Evolutionary conservation across 2,329 filamentous ascomycete species (phyloP).

Genomic region (Claviceps pazoutovae): DNA sequence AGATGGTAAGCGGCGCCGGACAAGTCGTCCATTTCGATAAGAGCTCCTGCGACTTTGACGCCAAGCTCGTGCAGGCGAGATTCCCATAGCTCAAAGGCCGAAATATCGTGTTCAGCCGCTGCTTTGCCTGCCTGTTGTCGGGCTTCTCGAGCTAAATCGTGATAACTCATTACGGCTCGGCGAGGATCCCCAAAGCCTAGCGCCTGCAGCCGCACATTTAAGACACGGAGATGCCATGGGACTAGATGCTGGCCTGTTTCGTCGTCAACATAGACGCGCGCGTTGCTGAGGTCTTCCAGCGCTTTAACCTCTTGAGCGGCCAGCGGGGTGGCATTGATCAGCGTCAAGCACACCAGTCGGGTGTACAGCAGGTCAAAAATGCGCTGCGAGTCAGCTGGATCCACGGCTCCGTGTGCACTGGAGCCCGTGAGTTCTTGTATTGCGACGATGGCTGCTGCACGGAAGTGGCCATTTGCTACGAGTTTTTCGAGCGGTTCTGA

Average conservation of each 20-base stretch:
- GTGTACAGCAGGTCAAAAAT: constrained; percentile 73
- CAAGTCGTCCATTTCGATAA: constrained; percentile 80
- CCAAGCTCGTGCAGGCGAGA: constrained; percentile 62
- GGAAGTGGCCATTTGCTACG: constrained; percentile 61
- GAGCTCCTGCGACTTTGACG: constrained; percentile 46
- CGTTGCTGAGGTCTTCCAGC: constrained; percentile 46
- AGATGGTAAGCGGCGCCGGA: constrained; percentile 67
- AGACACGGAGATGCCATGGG: constrained; percentile 74
- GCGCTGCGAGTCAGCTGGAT: constrained; percentile 42
- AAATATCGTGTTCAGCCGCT: constrained; percentile 29
- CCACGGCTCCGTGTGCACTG: constrained; percentile 26
- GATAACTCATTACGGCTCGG: constrained; percentile 77
- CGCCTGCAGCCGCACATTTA: constrained; percentile 72
- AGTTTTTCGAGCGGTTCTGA: constrained; percentile 55
- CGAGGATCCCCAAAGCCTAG: constrained; percentile 75
- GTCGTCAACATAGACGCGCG: constrained; percentile 41
- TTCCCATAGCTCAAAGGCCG: constrained; percentile 54
- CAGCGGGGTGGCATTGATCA: constrained; percentile 58
- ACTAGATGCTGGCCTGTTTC: constrained; percentile 49
- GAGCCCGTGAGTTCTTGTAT: constrained; percentile 45
- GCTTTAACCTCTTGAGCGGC: constrained; percentile 54
- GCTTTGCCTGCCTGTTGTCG: constrained; percentile 43
- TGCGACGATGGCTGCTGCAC: constrained; percentile 58
- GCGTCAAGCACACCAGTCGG: constrained; percentile 65
- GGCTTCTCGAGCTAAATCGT: constrained; percentile 73